phyloP scores from a whole-genome alignment of 805 yeast genomes.

The Pichia scutulata region DNA sequence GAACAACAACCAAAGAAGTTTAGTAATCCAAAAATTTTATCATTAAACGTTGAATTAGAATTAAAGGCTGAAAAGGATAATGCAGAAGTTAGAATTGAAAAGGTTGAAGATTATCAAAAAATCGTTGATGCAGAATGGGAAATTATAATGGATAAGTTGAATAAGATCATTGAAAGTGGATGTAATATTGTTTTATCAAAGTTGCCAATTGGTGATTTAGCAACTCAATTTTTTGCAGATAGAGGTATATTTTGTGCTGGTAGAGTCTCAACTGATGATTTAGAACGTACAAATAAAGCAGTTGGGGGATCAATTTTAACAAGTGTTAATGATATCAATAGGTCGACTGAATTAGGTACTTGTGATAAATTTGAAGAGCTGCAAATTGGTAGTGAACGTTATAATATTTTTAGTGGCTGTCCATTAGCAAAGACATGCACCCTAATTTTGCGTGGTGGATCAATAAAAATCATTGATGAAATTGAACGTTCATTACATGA shows the following conservation, averaged over 20 bases:
- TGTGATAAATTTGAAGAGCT: conserved; percentile 84
- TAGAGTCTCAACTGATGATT: conserved; percentile 79
- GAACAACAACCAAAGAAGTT: conserved; percentile 96
- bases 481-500: conserved; percentile 97
- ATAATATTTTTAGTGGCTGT: conserved; percentile 87
- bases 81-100: conserved; percentile 94
- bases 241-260: conserved; percentile 96
- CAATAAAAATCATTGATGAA: conserved; percentile 97
- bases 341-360: conserved; percentile 65
- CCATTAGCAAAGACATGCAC: conserved; percentile 92
- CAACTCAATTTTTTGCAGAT: conserved; percentile 98
- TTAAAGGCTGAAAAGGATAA: conserved; percentile 97
- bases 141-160: conserved; percentile 78
- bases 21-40: conserved; percentile 69
- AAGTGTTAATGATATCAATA: conserved; percentile 60
- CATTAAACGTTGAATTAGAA: conserved; percentile 88
- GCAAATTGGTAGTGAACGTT: conserved; percentile 94
- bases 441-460: conserved; percentile 91
- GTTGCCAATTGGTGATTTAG: conserved; percentile 95
- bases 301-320: conserved; percentile 90
- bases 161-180: conserved; percentile 75
- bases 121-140: conserved; percentile 99
- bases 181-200: conserved; percentile 90
- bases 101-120: conserved; percentile 89
- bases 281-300: conserved; percentile 87